Conservation (phyloP, 78 protist genomes). For the Capsaspora owczarzaki region DNA sequence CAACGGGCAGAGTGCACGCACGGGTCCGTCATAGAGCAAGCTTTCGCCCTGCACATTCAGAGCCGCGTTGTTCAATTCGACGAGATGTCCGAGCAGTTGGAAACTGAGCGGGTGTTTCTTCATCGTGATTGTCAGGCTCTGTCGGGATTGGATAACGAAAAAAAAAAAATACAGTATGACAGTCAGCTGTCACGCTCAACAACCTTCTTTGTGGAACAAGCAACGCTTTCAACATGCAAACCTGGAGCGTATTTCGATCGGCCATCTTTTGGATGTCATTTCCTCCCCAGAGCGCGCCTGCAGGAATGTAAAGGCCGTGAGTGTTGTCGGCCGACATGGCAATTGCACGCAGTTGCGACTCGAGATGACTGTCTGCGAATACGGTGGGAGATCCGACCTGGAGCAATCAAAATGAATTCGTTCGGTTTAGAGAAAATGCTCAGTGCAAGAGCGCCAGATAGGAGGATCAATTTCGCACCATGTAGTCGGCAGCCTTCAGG, state of each 20-base stretch:
- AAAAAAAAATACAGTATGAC: too few species aligned
- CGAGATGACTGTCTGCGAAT: conserved; percentile 6
- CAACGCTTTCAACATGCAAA: too few species aligned
- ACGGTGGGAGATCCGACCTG: conserved; percentile 42
- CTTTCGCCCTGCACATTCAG: background rate
- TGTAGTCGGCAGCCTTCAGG: background rate
- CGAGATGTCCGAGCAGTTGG: background rate
- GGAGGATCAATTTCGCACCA: background rate
- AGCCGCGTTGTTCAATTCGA: background rate
- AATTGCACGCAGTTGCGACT: background rate
- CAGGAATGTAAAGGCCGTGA: conserved; percentile 22
- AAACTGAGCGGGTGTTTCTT: conserved; percentile 28
- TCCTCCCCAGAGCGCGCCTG: conserved; percentile 58
- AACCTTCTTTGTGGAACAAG: too few species aligned
- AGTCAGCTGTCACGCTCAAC: too few species aligned
- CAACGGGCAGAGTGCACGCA: conserved; percentile 37
- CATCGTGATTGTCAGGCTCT: conserved; percentile 30
- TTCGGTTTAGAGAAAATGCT: background rate
- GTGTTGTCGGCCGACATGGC: background rate
- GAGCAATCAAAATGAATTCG: background rate
- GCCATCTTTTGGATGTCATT: conserved; percentile 41
- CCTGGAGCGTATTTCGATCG: conserved; percentile 16
- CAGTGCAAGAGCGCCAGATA: background rate
- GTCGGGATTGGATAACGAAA: too few species aligned
- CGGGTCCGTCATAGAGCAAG: conserved; percentile 32